phyloP scores from a whole-genome alignment of 306 rosid species.

The Cyclanthera cordifolia region DNA sequence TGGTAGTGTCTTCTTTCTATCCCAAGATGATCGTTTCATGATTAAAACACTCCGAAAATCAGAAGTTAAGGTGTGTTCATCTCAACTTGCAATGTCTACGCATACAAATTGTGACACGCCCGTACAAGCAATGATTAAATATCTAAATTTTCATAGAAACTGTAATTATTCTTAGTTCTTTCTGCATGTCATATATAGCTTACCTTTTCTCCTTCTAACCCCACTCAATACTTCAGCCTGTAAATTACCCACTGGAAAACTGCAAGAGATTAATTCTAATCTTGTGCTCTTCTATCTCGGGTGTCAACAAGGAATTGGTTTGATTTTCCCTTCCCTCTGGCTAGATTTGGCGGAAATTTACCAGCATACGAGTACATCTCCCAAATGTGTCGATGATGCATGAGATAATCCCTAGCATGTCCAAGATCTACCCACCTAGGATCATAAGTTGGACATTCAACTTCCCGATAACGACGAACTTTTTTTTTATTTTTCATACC shows the following conservation, averaged over 20 bases:
- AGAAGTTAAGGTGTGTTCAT: constrained; percentile 79
- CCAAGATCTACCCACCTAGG: no score
- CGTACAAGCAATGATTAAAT: constrained; percentile 2
- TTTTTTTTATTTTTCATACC: no score
- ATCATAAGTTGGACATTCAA: no score
- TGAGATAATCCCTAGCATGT: no score
- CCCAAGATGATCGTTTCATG: constrained; percentile 98
- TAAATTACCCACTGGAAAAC: not conserved
- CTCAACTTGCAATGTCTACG: constrained; percentile 10
- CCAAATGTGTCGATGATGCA: no score
- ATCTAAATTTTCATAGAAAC: not conserved
- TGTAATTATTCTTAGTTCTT: not conserved
- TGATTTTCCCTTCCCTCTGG: no score
- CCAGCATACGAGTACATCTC: no score
- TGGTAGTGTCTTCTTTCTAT: constrained; percentile 91
- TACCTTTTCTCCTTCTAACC: not conserved
- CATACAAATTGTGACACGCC: constrained; percentile 8
- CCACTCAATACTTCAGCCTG: not conserved
- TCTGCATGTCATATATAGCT: not conserved
- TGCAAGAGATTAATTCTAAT: not conserved
- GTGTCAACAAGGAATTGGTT: no score
- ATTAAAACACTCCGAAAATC: constrained; percentile 93
- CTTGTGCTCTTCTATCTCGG: not conserved
- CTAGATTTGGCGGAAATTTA: no score
- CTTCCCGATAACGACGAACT: no score